A percentile compares a stretch with the other conserved stretches of the same genome.
These are phyloP conservation scores for Blastocystis sp. DNA, from an alignment of 352 stramenopile genomes.

Conservation along the genomic window DNA sequence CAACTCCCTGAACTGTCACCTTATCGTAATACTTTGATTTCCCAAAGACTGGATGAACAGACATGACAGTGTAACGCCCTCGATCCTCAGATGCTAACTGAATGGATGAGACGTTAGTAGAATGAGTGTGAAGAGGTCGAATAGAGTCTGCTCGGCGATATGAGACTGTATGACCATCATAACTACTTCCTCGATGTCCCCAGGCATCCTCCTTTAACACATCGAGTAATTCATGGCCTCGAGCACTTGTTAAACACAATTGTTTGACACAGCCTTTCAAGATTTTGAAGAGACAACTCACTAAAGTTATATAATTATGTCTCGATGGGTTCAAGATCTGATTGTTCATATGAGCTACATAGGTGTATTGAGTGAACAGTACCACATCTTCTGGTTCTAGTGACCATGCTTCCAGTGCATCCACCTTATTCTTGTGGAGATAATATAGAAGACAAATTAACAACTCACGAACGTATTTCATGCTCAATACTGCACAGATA, in stretches of 20 bases:
- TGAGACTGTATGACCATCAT: background rate
- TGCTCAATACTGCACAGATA: slow-evolving; percentile 9
- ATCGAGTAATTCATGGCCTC: background rate
- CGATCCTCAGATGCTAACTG: slow-evolving; percentile 1
- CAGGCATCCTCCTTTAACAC: background rate
- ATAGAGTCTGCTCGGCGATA: background rate
- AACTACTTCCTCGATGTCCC: background rate
- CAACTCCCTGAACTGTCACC: slow-evolving; percentile 31
- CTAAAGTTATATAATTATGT: slow-evolving; percentile 17
- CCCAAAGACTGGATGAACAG: slow-evolving; percentile 40
- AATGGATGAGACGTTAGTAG: slow-evolving; percentile 1
- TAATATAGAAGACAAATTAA: slow-evolving; percentile 55
- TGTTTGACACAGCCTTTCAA: slow-evolving; percentile 13
- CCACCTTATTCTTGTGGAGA: background rate
- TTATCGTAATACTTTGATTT: slow-evolving; percentile 48
- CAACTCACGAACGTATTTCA: slow-evolving; percentile 53
- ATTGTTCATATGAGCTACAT: slow-evolving; percentile 14
- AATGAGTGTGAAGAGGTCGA: background rate
- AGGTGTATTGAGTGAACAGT: slow-evolving; percentile 38
- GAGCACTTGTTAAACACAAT: background rate
- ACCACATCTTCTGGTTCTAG: background rate
- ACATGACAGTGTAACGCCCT: slow-evolving; percentile 19
- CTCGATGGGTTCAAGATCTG: slow-evolving; percentile 31
- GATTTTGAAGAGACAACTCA: slow-evolving; percentile 39
- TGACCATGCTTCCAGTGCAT: slow-evolving; percentile 1